These are phyloP conservation scores for Amniculicola lignicola DNA, from an alignment of 495 filamentous ascomycete genomes.

Conservation along the genomic window DNA sequence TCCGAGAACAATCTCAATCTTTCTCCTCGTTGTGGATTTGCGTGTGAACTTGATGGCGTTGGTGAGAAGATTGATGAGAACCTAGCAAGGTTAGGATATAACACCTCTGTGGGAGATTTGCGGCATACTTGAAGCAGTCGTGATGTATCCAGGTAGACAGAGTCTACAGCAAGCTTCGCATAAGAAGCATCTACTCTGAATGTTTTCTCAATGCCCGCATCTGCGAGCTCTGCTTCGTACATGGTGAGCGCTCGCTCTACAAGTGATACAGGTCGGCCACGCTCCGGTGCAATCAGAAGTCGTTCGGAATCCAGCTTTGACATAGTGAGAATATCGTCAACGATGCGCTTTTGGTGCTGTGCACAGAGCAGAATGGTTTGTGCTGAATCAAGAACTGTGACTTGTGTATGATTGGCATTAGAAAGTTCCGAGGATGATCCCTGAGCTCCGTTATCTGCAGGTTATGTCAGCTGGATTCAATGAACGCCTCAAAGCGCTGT, in stretches of 20 bases:
- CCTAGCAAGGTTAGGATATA: too few species aligned
- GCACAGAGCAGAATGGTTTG: constrained; percentile 35
- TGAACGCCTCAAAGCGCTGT: too few species aligned
- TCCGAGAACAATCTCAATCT: constrained; percentile 16
- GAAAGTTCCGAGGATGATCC: too few species aligned
- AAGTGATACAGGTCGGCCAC: constrained; percentile 15
- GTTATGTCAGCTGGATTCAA: too few species aligned
- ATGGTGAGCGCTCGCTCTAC: constrained; percentile 27
- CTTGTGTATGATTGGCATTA: too few species aligned
- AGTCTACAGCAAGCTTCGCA: constrained; percentile 9
- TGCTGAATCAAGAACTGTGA: constrained; percentile 23
- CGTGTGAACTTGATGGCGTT: constrained; percentile 78
- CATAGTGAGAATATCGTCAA: constrained; percentile 37
- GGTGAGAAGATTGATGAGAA: constrained; percentile 67
- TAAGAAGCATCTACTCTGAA: constrained; percentile 24
- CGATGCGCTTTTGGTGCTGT: constrained; percentile 35
- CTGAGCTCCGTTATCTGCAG: too few species aligned
- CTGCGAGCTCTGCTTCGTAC: constrained; percentile 27
- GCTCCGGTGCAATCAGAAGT: constrained; percentile 31
- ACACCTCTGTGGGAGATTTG: too few species aligned
- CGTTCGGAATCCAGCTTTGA: constrained; percentile 36
- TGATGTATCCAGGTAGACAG: constrained; percentile 27
- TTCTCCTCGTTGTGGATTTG: neutral
- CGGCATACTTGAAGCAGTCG: constrained; percentile 35
- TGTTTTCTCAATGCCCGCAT: constrained; percentile 14